Conservation (phyloP, 306 rosid species). For the Fragaria vesca region DNA sequence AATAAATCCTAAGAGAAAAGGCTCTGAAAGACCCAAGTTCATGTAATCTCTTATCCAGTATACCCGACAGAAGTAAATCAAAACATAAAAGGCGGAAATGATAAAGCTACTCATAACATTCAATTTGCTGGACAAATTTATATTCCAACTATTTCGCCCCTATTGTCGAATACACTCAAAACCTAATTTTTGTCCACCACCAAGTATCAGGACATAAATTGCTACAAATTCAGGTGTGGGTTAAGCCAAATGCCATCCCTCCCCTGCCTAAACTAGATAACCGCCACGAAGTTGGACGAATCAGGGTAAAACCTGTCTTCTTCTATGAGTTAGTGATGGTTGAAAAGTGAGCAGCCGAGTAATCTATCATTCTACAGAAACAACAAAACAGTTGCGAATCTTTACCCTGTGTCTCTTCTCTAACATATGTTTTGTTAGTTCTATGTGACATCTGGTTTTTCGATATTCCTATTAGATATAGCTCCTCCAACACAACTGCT, state of each 20-base stretch:
- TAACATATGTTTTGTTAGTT: too few species aligned
- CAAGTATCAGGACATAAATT: background rate
- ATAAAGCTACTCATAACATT: background rate
- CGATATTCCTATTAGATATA: background rate
- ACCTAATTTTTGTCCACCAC: too few species aligned
- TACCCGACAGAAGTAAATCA: background rate
- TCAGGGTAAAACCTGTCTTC: background rate
- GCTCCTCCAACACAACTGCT: background rate
- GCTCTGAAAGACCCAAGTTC: background rate
- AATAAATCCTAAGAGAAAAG: background rate
- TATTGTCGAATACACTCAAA: background rate
- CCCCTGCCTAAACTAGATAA: too few species aligned
- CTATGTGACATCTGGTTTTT: too few species aligned
- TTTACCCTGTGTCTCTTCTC: background rate
- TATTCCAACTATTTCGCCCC: background rate
- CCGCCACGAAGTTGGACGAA: background rate
- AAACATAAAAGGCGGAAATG: background rate
- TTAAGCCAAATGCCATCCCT: too few species aligned
- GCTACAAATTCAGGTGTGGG: background rate
- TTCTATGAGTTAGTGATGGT: background rate
- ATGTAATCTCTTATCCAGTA: background rate
- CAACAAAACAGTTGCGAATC: background rate
- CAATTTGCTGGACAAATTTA: background rate
- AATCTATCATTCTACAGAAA: background rate
- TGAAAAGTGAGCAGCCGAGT: background rate